phyloP scores from a whole-genome alignment of 108 stramenopile genomes.

The Cyclotella cryptica region DNA sequence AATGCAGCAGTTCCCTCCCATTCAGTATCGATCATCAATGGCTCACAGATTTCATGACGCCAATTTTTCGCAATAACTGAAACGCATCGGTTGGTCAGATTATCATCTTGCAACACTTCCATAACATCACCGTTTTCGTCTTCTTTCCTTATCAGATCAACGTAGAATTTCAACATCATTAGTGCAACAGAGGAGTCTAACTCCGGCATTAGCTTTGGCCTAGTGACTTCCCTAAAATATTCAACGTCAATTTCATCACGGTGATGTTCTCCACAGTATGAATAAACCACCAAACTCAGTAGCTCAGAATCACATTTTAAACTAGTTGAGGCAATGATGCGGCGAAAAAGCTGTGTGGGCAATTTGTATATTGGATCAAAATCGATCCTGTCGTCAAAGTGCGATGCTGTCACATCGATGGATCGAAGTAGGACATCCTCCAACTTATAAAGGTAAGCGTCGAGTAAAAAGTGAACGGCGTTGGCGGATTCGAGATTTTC shows the following conservation, averaged over 20 bases:
- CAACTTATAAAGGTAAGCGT: conserved; percentile 42
- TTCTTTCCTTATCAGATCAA: conserved; percentile 40
- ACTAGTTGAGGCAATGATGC: conserved; percentile 33
- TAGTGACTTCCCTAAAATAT: conserved; percentile 54
- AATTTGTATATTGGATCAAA: conserved; percentile 51
- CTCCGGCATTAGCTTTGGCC: conserved; percentile 41
- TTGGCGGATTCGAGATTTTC: conserved; percentile 32
- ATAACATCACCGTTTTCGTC: conserved; percentile 47
- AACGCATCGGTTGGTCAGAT: conserved; percentile 46
- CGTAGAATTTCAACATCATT: conserved; percentile 52
- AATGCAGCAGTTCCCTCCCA: conserved; percentile 21
- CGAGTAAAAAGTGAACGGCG: conserved; percentile 47
- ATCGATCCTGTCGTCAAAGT: conserved; percentile 43
- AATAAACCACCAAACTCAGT: conserved; percentile 53
- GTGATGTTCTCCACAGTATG: conserved; percentile 55
- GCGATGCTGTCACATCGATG: conserved; percentile 50
- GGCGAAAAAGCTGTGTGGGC: conserved; percentile 43
- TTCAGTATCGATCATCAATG: conserved; percentile 44
- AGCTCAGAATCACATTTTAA: conserved; percentile 50
- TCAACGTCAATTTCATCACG: conserved; percentile 49
- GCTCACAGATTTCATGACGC: conserved; percentile 43
- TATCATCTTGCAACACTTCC: conserved; percentile 43
- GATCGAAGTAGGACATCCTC: conserved; percentile 46
- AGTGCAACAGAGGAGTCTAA: conserved; percentile 47
- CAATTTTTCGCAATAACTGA: conserved; percentile 38